Conservation (phyloP, 2,329 filamentous ascomycete species). For the Cyanodermella asteris region DNA sequence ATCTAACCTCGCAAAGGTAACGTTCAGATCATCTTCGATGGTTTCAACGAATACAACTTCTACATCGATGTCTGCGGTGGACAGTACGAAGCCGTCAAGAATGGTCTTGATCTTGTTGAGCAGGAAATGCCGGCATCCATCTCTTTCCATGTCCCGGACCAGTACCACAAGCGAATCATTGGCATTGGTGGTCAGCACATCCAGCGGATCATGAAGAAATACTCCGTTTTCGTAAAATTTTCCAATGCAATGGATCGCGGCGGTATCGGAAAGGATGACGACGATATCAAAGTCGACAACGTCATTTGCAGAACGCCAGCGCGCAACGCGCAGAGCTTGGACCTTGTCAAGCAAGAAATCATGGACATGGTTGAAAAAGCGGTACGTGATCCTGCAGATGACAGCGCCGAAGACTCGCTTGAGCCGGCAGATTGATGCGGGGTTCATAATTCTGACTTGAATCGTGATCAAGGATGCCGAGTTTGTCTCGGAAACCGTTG, state of each 20-base stretch:
- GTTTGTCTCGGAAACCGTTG: constrained; percentile 82
- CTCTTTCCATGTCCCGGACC: constrained; percentile 95
- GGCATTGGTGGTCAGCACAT: constrained; percentile 97
- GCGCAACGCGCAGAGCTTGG: constrained; percentile 86
- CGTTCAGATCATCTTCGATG: constrained; percentile 96
- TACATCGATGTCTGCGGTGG: constrained; percentile 93
- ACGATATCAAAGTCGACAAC: constrained; percentile 96
- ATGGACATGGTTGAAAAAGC: constrained; percentile 98
- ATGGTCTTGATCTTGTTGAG: constrained; percentile 77
- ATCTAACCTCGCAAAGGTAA: constrained; percentile 34
- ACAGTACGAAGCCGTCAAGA: constrained; percentile 84
- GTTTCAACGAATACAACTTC: constrained; percentile 99
- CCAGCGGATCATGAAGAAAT: constrained; percentile 99
- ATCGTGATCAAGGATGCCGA: constrained; percentile 51
- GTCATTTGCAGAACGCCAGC: constrained; percentile 96
- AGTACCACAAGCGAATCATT: constrained; percentile 98
- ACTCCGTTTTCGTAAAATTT: constrained; percentile 98
- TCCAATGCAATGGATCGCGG: constrained; percentile 97
- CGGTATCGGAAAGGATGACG: constrained; percentile 81
- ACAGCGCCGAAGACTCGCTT: constrained; percentile 4
- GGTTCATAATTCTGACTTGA: constrained; percentile 9
- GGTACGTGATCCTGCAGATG: constrained; percentile 26
- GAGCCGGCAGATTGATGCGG: no score
- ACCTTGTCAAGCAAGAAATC: constrained; percentile 96
- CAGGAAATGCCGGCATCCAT: constrained; percentile 99